Conservation (phyloP, 768 basidiomycete species). For the Phlegmacium glaucopus region DNA sequence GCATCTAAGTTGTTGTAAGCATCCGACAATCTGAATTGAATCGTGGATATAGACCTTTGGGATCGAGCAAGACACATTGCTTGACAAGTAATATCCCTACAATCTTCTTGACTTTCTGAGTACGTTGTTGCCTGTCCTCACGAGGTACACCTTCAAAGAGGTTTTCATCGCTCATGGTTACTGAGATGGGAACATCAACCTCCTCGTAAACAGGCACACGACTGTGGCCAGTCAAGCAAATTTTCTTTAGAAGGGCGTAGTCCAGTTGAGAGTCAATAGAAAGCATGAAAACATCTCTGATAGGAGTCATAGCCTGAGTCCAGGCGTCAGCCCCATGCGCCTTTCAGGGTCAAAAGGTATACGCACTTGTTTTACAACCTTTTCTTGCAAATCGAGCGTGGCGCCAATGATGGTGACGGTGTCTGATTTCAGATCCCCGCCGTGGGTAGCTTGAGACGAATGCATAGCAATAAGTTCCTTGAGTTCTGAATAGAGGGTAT, state of each 20-base stretch:
- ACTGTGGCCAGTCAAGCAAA: conserved; percentile 78
- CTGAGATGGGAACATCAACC: conserved; percentile 54
- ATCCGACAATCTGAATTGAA: neutral
- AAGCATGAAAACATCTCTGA: conserved; percentile 80
- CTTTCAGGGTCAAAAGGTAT: neutral
- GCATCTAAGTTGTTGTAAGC: conserved; percentile 49
- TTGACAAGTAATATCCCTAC: conserved; percentile 87
- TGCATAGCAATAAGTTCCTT: conserved; percentile 93
- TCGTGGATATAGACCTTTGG: conserved; percentile 50
- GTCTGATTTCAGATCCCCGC: conserved; percentile 83
- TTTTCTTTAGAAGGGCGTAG: conserved; percentile 71
- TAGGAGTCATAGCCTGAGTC: conserved; percentile 75
- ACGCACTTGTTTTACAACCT: conserved; percentile 65
- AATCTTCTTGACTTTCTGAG: conserved; percentile 71
- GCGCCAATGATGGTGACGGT: conserved; percentile 90
- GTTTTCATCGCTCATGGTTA: conserved; percentile 15
- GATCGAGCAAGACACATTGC: conserved; percentile 85
- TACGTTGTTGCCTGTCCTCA: conserved; percentile 22
- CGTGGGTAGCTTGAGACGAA: conserved; percentile 63
- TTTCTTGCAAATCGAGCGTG: conserved; percentile 85
- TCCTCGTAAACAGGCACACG: conserved; percentile 83
- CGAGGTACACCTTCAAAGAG: neutral
- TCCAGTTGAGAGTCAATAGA: conserved; percentile 82
- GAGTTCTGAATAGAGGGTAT: conserved; percentile 50
- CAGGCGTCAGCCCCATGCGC: neutral